Evolutionary conservation across 2,329 filamentous ascomycete genomes (phyloP), one percentile per base, ranked within the genome.

Genomic region (Hypoxylon sp.): DNA sequence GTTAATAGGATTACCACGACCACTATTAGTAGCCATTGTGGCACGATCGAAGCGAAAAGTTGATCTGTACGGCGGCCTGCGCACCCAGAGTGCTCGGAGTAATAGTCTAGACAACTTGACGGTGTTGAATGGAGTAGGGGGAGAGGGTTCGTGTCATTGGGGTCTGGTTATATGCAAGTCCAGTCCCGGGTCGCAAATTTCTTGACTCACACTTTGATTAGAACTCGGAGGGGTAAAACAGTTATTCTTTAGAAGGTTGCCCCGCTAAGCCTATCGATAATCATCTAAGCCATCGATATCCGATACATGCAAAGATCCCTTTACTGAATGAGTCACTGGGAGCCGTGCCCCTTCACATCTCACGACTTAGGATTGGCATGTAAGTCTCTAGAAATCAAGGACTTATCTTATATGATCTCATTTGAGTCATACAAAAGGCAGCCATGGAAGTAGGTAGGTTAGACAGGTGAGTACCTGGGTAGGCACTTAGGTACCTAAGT

Each of bases 11-110:
- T 82, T 83, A 70, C 80, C 80, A 73, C 79, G 79, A 59, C 79
- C 82, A 71, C 82, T 82, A 76, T 88, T 86, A 67, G 83, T 84
- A 72, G 86, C 85, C 86, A 88, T 88, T 73, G 77, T 83, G 73
- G 80, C 78, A 76, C 78, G 79, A 75, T 77, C 75, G 71, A 75
- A 72, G 57, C 54, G 70, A 77, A 74, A 70, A 73, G 75, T 77
- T 79, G 78, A 77, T 79, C 78, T 79, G 74, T 79, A 79, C 67
- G 79, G 82, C 78, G 81, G 76, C 76, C 82, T 82, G 79, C 84
- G 85, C 85, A 85, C 84, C 75, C 83, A 80, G 75, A 87, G 82
- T 78, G 84, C 84, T 81, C 83, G 82, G 72, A 79, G 75, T 63
- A 84, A 74, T 73, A 83, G 75, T 82, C 79, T 82, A 75, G 82